phyloP scores from a whole-genome alignment of 2,329 filamentous ascomycete genomes.

The Diaporthe vaccinii region DNA sequence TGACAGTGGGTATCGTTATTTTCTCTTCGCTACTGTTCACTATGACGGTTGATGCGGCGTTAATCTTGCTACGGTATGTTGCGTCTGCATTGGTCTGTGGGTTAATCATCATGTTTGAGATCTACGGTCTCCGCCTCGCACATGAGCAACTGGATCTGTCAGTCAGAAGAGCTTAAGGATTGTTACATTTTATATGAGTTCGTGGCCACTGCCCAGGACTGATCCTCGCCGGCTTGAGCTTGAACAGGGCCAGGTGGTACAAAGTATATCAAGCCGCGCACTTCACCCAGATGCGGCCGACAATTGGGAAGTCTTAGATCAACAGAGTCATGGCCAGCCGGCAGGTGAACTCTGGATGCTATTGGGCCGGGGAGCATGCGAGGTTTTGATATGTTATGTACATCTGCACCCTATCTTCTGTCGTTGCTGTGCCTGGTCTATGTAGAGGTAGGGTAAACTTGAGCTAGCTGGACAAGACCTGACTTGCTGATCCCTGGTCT shows the following conservation, averaged over 20 bases:
- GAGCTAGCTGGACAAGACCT: background rate
- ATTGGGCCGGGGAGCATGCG: background rate
- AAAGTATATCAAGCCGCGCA: background rate
- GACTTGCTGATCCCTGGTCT: background rate
- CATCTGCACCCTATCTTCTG: background rate
- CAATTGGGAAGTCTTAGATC: background rate
- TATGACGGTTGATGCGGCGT: background rate
- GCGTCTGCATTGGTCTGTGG: background rate
- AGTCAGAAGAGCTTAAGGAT: background rate
- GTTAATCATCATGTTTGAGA: background rate
- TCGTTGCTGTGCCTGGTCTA: background rate
- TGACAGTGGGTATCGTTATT: background rate
- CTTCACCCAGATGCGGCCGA: background rate
- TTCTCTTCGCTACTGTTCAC: background rate
- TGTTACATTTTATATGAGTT: background rate
- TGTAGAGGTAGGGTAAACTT: background rate
- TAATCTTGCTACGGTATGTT: background rate
- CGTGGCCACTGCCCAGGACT: background rate
- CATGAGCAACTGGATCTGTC: background rate
- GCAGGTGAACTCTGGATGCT: background rate
- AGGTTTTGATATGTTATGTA: background rate
- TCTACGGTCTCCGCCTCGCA: background rate
- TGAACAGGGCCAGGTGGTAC: background rate
- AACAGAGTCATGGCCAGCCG: background rate
- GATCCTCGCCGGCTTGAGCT: background rate